A percentile compares a stretch with the other conserved stretches of the same genome.
These are phyloP conservation scores for Sphenostylis stenocarpa DNA, from an alignment of 306 rosid genomes.

Conservation along the genomic window DNA sequence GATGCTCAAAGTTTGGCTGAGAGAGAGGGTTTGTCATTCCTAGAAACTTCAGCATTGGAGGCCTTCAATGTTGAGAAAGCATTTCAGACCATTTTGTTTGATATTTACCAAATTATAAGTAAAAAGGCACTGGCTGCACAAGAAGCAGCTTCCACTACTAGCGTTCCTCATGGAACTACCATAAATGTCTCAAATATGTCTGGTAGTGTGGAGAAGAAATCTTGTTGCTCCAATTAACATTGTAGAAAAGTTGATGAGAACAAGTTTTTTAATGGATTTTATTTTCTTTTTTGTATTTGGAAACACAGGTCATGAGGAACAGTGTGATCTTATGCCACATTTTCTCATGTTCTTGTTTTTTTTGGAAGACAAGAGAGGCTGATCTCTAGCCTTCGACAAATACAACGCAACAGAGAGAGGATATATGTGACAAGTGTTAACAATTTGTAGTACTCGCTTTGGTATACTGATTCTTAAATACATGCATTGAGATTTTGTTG, in stretches of 20 bases:
- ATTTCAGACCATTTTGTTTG: constrained; percentile 67
- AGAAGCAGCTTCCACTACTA: constrained; percentile 50
- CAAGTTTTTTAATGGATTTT: not conserved
- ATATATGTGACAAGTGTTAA: constrained; percentile 8
- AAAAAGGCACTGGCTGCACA: constrained; percentile 79
- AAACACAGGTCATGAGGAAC: not conserved
- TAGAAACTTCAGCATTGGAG: constrained; percentile 78
- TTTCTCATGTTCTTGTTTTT: not conserved
- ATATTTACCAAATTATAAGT: constrained; percentile 66
- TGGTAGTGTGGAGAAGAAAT: constrained; percentile 38
- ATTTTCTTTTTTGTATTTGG: constrained; percentile 12
- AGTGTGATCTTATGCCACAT: constrained; percentile 24
- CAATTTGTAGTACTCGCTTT: constrained; percentile 9
- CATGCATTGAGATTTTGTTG: not conserved
- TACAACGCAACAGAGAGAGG: constrained; percentile 10
- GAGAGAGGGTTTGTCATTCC: constrained; percentile 55
- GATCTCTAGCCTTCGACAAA: constrained; percentile 19
- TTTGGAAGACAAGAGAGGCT: constrained; percentile 17
- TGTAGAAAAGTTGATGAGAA: constrained; percentile 24
- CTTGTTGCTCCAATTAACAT: constrained; percentile 62
- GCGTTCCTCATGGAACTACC: constrained; percentile 64
- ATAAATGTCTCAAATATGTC: constrained; percentile 57
- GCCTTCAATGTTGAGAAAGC: constrained; percentile 73
- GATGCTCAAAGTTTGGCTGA: constrained; percentile 70
- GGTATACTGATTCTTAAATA: not conserved